A percentile compares a stretch with the other conserved stretches of the same genome.
phyloP scores from a whole-genome alignment of 2,329 filamentous ascomycete species.

The Fusarium sp. region DNA sequence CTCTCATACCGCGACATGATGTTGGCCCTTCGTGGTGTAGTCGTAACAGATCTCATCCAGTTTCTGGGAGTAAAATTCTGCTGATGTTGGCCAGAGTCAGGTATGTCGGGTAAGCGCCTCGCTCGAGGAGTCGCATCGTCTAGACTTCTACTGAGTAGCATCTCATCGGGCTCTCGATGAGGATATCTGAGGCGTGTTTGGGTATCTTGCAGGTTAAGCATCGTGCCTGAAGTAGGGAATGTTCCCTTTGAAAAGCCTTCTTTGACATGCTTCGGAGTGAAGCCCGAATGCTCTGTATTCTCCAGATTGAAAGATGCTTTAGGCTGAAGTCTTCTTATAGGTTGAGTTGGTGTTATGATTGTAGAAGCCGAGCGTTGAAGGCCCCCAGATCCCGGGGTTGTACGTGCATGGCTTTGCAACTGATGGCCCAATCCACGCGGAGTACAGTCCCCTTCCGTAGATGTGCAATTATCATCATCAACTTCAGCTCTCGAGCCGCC shows the following conservation, averaged over 20 bases:
- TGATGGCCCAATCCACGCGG: conserved; percentile 10
- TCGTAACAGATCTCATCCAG: conserved; percentile 21
- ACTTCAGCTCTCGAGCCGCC: neutral
- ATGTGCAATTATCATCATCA: neutral
- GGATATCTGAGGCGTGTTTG: conserved; percentile 24
- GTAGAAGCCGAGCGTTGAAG: conserved; percentile 35
- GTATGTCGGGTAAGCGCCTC: conserved; percentile 8
- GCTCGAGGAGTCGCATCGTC: conserved; percentile 8
- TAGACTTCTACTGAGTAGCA: neutral
- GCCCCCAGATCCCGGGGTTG: conserved; percentile 5
- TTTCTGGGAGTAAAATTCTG: conserved; percentile 14
- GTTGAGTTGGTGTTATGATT: conserved; percentile 40
- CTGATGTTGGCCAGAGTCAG: conserved; percentile 5
- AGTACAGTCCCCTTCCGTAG: conserved; percentile 11
- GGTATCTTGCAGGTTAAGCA: conserved; percentile 34
- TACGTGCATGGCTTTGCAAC: neutral
- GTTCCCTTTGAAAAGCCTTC: neutral
- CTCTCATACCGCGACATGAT: conserved; percentile 3
- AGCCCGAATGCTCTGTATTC: conserved; percentile 34
- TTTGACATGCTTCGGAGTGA: conserved; percentile 38
- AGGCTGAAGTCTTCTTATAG: conserved; percentile 16
- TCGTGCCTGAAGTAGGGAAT: conserved; percentile 24
- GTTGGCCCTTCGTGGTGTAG: conserved; percentile 23
- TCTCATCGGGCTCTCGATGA: neutral
- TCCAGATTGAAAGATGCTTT: conserved; percentile 31